A percentile compares a stretch with the other conserved stretches of the same genome.
Evolutionary conservation across 2,329 filamentous ascomycete genomes (phyloP).

Genomic region (Neurospora sp.): DNA sequence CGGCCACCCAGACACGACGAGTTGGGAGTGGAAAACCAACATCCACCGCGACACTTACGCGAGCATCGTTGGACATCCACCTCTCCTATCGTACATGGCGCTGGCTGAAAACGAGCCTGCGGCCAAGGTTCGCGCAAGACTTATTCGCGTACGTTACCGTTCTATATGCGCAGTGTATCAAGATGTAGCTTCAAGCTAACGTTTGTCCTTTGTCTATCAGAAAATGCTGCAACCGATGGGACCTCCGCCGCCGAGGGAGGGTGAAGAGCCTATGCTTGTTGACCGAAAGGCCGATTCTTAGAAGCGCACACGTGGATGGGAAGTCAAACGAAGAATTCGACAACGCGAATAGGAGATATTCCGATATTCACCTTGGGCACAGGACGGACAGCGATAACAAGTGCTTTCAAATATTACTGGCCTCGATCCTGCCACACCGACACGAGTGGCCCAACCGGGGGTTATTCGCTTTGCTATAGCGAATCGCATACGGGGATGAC

Average conservation of each 20-base stretch:
- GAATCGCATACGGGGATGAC: background rate
- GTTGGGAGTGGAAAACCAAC: conserved; percentile 95
- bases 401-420: background rate
- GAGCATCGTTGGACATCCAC: conserved; percentile 81
- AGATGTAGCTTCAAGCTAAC: background rate
- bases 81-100: conserved; percentile 78
- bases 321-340: background rate
- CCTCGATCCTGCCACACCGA: background rate
- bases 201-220: conserved; percentile 23
- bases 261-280: conserved; percentile 24
- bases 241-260: conserved; percentile 46
- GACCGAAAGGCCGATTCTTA: conserved; percentile 7
- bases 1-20: conserved; percentile 91
- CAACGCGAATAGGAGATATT: background rate
- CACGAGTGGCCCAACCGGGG: background rate
- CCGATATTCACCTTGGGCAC: background rate
- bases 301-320: background rate
- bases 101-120: conserved; percentile 79
- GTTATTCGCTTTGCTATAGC: background rate
- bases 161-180: background rate
- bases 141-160: conserved; percentile 55
- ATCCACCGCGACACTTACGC: conserved; percentile 89
- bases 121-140: conserved; percentile 66
- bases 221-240: conserved; percentile 59
- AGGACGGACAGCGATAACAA: background rate